Conservation (phyloP, 1,284 basidiomycete genomes). For the Cystobasidium slooffiae region DNA sequence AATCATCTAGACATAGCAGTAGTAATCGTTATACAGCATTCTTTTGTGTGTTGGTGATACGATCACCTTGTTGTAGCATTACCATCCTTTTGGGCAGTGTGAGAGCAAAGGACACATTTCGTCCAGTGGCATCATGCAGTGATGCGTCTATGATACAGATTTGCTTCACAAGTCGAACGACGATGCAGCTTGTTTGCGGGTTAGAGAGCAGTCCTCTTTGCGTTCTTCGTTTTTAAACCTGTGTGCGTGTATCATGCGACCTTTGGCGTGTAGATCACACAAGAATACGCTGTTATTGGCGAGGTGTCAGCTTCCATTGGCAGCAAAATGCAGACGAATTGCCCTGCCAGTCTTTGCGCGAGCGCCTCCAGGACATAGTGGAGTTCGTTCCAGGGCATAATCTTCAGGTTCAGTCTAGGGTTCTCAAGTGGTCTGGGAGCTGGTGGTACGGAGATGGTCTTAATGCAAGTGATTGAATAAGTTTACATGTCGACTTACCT, state of each 20-base stretch:
- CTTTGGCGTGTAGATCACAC: no score
- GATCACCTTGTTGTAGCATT: slow-evolving; percentile 18
- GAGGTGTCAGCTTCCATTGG: no score
- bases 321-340: no score
- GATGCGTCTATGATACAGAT: no score
- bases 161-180: no score
- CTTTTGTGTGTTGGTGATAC: not conserved
- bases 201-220: no score
- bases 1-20: slow-evolving; percentile 35
- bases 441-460: not conserved
- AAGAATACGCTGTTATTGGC: no score
- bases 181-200: no score
- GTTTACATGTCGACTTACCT: not conserved
- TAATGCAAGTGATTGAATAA: no score
- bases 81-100: not conserved
- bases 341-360: not conserved
- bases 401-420: not conserved
- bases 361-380: not conserved
- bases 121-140: no score
- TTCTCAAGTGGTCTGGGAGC: slow-evolving; percentile 11
- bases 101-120: not conserved
- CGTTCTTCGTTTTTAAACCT: no score
- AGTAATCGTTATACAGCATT: not conserved
- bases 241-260: no score
- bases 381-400: slow-evolving; percentile 5